Evolutionary conservation across 2,329 filamentous ascomycete species (phyloP).

Genomic region (Fusarium nodosum): DNA sequence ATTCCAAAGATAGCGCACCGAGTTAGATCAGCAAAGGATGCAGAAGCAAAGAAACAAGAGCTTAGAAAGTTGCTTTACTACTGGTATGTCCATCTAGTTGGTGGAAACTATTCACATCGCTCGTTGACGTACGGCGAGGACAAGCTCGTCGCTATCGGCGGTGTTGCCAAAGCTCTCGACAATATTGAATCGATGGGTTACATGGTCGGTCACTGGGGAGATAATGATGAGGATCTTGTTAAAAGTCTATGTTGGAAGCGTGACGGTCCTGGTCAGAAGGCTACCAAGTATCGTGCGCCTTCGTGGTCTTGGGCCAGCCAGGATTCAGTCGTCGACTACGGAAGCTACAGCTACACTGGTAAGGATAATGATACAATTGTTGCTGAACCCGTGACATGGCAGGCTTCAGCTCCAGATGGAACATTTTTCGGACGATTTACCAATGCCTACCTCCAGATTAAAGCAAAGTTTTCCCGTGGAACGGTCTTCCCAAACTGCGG

Average conservation of each 20-base stretch:
- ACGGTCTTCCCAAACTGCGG: constrained; percentile 11
- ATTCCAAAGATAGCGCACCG: background rate
- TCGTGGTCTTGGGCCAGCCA: constrained; percentile 27
- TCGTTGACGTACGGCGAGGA: constrained; percentile 5
- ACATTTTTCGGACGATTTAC: constrained; percentile 6
- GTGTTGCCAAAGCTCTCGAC: background rate
- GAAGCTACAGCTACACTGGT: background rate
- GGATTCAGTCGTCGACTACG: constrained; percentile 1
- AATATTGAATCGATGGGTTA: background rate
- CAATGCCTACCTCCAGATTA: constrained; percentile 7
- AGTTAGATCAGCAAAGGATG: background rate
- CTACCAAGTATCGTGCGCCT: background rate
- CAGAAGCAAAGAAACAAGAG: background rate
- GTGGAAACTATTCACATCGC: constrained; percentile 4
- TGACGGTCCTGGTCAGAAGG: background rate
- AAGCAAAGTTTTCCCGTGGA: background rate
- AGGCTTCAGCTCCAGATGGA: background rate
- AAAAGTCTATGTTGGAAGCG: constrained; percentile 13
- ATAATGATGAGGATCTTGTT: constrained; percentile 2
- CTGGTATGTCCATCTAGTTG: constrained; percentile 13
- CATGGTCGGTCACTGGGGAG: constrained; percentile 17
- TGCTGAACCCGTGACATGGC: background rate
- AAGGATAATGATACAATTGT: accelerated
- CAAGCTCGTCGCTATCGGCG: constrained; percentile 13
- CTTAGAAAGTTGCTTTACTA: constrained; percentile 2